Base-by-base conservation (phyloP, 306 rosid genomes). In the Fragaria nilgerrensis region DNA sequence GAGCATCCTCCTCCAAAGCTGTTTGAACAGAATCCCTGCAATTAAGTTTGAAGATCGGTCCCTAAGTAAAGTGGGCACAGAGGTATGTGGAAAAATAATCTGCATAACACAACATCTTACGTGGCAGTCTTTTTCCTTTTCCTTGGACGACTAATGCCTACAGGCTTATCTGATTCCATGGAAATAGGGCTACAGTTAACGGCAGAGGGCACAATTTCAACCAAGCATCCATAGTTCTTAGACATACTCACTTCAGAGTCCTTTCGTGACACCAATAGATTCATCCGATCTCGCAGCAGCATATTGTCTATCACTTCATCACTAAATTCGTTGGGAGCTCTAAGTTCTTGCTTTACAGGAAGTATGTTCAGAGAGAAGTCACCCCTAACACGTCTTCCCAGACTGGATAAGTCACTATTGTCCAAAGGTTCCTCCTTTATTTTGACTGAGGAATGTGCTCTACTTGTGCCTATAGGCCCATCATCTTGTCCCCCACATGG, bases 1-100 rank as follows among this genome's bases (percentile, higher is more conserved):
- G 98, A 75, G 95, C 98, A 88, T 92, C 98, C 84, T 94, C 98
- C 83, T 92, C 96, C 52, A 94, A 80, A 27, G 96, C 97, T 53
- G 91, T 85, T 86, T 92, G 79, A 86, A 92, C 70, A 13, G 96
- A 92, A 84, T 92, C 92, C 81, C 98, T 94, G 89, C 83, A 90
- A 82, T 73, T 19, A 49, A 45, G 68, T 73, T 73, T 49, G 27
- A 64, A 78, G 19, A 37, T n/a, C 29, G 34, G 59, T 72, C 50
- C 61, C 27, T 71, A 61, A 75, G 80, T 77, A 65, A 48, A 55
- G 55, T 20, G 81, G 73, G 67, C 69, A 44, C 39, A 52, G 17
- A 20, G 7, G 49, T 53, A 53, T 7, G 66, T 37, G 29, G 62
- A 81, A 45, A 48, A 71, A 12, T 23, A 6, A 49, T 41, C 37